phyloP scores from a whole-genome alignment of 345 rosid species.

The Limnanthes douglasii region DNA sequence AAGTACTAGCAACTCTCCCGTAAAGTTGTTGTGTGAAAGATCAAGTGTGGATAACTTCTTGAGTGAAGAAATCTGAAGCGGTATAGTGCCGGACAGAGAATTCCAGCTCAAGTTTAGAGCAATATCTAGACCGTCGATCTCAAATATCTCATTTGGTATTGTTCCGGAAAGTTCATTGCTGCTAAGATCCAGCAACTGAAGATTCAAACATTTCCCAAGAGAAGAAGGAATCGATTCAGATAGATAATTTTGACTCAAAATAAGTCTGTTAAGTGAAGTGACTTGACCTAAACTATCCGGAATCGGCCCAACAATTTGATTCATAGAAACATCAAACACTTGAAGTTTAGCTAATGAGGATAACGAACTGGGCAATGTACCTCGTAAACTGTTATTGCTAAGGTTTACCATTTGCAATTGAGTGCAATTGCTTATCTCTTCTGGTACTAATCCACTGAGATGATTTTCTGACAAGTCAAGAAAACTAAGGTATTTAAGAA shows the following conservation, averaged over 20 bases:
- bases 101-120: conserved; percentile 67
- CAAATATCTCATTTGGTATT: conserved; percentile 37
- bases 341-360: conserved; percentile 44
- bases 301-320: conserved; percentile 31
- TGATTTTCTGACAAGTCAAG: conserved; percentile 57
- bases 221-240: conserved; percentile 38
- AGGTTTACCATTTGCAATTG: conserved; percentile 58
- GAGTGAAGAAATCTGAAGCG: conserved; percentile 33
- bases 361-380: conserved; percentile 50
- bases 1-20: conserved; percentile 36
- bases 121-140: conserved; percentile 49
- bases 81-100: conserved; percentile 38
- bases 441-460: conserved; percentile 46
- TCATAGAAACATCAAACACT: conserved; percentile 49
- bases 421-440: conserved; percentile 58
- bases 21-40: conserved; percentile 50
- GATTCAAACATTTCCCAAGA: conserved; percentile 39
- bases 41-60: conserved; percentile 47
- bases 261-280: conserved; percentile 37
- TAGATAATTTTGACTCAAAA: conserved; percentile 30
- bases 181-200: conserved; percentile 67
- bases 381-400: conserved; percentile 65
- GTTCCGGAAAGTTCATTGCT: conserved; percentile 39
- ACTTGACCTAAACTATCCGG: conserved; percentile 41
- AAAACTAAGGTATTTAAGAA: conserved; percentile 45